phyloP scores from a whole-genome alignment of 371 early-diverging fungal species.

The Choanephora cucurbitarum region DNA sequence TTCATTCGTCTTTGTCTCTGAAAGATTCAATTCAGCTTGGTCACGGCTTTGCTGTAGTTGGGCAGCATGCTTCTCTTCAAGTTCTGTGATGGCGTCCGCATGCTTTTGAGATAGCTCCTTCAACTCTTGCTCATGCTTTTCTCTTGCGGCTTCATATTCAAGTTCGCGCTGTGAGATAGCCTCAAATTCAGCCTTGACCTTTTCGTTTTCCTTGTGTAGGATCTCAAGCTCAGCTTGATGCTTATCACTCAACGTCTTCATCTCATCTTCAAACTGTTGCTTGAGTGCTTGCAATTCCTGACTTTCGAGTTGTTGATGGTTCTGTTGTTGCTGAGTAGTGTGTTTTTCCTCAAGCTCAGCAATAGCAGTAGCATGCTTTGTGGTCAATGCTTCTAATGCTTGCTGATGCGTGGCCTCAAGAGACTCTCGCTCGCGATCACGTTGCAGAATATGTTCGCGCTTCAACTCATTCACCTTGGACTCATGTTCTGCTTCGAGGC shows the following conservation, averaged over 20 bases:
- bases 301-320: neutral
- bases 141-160: neutral
- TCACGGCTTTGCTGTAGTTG: neutral
- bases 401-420: constrained; percentile 16
- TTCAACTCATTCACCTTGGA: constrained; percentile 26
- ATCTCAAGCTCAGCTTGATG: constrained; percentile 5
- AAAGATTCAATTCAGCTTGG: neutral
- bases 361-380: constrained; percentile 11
- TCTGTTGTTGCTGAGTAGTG: constrained; percentile 1
- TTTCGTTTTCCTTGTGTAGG: neutral
- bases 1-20: neutral
- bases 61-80: neutral
- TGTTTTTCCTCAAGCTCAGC: constrained; percentile 13
- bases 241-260: constrained; percentile 4
- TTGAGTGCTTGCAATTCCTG: constrained; percentile 5
- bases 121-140: neutral
- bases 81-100: neutral
- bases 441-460: constrained; percentile 22
- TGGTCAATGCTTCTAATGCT: constrained; percentile 15
- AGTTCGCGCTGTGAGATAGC: neutral
- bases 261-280: neutral
- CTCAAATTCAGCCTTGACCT: constrained; percentile 1
- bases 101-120: neutral
- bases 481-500: constrained; percentile 21
- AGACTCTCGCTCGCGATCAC: constrained; percentile 23